Evolutionary conservation across 768 basidiomycete species (phyloP), one percentile per base, ranked within the genome.

Genomic region (Lactarius psammicola): DNA sequence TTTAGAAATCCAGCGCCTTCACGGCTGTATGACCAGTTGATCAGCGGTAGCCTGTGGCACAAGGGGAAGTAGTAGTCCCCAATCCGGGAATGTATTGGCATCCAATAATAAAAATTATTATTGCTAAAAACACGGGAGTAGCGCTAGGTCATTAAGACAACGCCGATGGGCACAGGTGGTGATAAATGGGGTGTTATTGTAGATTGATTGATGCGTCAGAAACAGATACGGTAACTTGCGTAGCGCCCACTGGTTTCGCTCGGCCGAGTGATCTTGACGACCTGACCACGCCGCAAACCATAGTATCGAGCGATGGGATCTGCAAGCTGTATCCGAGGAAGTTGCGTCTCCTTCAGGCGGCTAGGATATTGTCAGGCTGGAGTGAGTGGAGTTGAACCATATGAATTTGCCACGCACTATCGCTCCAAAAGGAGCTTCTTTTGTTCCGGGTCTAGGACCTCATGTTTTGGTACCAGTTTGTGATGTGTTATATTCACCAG

Each of bases 281-380:
- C 97, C 76, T 96, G 94, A 31, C 96, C 95, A 58, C 97, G 86
- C 72, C 87, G 85, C 64, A 99, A 85, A 59, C 97, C 97, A 79
- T 98, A 99, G 77, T 99, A 98, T 65, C 95, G 87, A 49, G 97
- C 94, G n/a, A 99, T 96, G 11, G 97, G 97, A 76, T 99, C 97
- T 31, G 89, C 87, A 51, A 97, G 77, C 78, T 98, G 95, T 69
- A 99, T 98, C 28, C 97, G 92, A 56, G 97, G 97, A 63, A 99
- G 82, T 74, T 99, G 97, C 1, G 96, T 98, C 75, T 98, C 97
- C 77, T 96, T 96, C 64, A 99, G 79, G 68, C 97, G 96, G 78
- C 96, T 99, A 72, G 28, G 44, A 30, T n/a, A 13, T 46, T 58
- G 36, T 69, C 38, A 55, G 60, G 65, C 49, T 2, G 62, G 59